Evolutionary conservation across 345 rosid species (phyloP), one percentile per base, ranked within the genome.

Genomic region (Eucalyptus cladocalyx): DNA sequence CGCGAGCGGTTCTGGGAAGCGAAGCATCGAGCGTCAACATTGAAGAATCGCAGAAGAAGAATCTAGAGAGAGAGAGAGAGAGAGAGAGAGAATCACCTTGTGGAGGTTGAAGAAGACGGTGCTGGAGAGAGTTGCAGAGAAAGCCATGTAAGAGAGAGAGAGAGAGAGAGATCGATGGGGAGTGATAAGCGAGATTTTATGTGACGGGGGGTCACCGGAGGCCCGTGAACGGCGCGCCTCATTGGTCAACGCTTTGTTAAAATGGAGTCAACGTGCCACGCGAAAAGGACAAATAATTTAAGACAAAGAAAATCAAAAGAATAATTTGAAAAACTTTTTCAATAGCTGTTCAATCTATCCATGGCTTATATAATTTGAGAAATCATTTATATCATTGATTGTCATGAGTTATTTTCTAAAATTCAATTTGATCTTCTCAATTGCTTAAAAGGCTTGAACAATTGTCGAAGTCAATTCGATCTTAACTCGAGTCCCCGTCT

Each of bases 401-500:
- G 2, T 69, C 43, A 5, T 3, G 4, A 3, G 24, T 69, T 6
- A 34, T 69, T 69, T 69, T 34, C 1, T 32, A 1, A 9, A 11
- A 5, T 72, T 72, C 28, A 11, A 19, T 10, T 72, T 0, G 2
- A 72, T 72, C 28, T 40, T 76, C 16, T 76, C 5, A 7, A 21
- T 11, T 0, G 2, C 8, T 11, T n/a, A n/a, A n/a, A n/a, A n/a
- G n/a, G n/a, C n/a, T n/a, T n/a, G n/a, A n/a, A n/a, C n/a, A n/a
- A n/a, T n/a, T n/a, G n/a, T n/a, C n/a, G n/a, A n/a, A n/a, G n/a
- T n/a, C n/a, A n/a, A n/a, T n/a, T n/a, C n/a, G n/a, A n/a, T n/a
- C 0, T 24, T 3, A 40, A 37, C 16, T 21, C 2, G 0, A 6
- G 30, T 40, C 47, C 1, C 2, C 0, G 0, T 19, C 43, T 14